Evolutionary conservation across 2,329 filamentous ascomycete species (phyloP).

Genomic region (Torrubiella hemipterigena): DNA sequence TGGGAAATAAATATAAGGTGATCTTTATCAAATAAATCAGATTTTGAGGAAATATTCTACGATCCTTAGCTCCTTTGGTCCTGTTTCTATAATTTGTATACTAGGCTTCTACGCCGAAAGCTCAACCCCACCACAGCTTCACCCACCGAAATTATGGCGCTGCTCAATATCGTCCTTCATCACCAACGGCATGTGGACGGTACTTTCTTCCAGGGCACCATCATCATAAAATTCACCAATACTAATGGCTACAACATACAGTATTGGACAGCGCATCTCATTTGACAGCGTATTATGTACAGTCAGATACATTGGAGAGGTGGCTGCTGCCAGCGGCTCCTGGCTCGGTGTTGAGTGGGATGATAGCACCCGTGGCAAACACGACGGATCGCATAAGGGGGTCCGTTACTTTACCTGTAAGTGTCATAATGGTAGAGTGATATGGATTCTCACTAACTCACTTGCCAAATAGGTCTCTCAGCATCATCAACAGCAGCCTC

Average conservation of each 20-base stretch:
- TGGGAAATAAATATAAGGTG: not conserved
- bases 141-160: no score
- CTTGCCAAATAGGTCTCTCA: constrained; percentile 37
- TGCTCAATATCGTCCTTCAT: no score
- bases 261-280: constrained; percentile 65
- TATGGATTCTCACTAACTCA: constrained; percentile 9
- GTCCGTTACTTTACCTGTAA: constrained; percentile 74
- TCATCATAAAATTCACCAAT: not conserved
- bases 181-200: no score
- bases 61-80: not conserved
- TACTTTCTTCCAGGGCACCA: no score
- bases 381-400: constrained; percentile 73
- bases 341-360: constrained; percentile 99
- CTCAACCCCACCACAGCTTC: no score
- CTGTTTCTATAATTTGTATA: no score
- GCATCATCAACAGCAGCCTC: constrained; percentile 63
- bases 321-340: constrained; percentile 61
- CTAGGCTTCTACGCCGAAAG: no score
- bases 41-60: not conserved
- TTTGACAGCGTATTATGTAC: constrained; percentile 72
- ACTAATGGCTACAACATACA: constrained; percentile 25
- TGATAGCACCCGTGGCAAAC: constrained; percentile 73
- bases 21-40: not conserved
- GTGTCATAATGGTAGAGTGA: constrained; percentile 7
- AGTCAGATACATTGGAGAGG: constrained; percentile 67